These are phyloP conservation scores for Candida awuae DNA, from an alignment of 805 yeast species.

Conservation along the genomic window DNA sequence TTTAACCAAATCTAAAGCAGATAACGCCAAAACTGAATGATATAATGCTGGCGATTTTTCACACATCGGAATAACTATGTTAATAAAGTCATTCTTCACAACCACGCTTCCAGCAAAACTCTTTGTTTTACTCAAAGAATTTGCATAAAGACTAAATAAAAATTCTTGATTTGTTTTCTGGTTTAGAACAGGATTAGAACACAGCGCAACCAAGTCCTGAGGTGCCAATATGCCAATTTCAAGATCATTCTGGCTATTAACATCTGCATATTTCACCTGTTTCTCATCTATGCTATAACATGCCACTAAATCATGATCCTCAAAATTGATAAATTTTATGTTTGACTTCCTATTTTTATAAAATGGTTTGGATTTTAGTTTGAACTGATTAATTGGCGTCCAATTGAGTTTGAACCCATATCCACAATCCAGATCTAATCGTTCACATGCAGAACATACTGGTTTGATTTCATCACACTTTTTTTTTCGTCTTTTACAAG, in stretches of 20 bases:
- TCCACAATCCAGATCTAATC: conserved; percentile 16
- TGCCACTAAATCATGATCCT: conserved; percentile 12
- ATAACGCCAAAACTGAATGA: conserved; percentile 21
- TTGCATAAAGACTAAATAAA: conserved; percentile 21
- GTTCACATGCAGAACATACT: conserved; percentile 16
- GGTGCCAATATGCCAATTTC: not conserved
- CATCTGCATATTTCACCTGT: conserved; percentile 1
- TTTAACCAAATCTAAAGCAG: conserved; percentile 22
- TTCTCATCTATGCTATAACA: conserved; percentile 8
- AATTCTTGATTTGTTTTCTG: conserved; percentile 9
- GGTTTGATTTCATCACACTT: conserved; percentile 30
- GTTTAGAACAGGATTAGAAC: not conserved
- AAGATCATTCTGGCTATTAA: not conserved
- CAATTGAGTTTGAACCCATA: conserved; percentile 17
- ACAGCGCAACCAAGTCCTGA: too few species aligned
- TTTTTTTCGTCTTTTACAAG: conserved; percentile 36
- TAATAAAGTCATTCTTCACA: conserved; percentile 21
- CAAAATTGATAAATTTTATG: conserved; percentile 11
- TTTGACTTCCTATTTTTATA: not conserved
- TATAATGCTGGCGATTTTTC: conserved; percentile 20
- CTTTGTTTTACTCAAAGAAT: conserved; percentile 19
- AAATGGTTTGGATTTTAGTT: not conserved
- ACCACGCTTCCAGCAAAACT: conserved; percentile 18
- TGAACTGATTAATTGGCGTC: conserved; percentile 15
- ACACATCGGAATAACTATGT: conserved; percentile 24